Percentiles rank a stretch among this genome's conserved stretches.
phyloP scores from a whole-genome alignment of 2,329 filamentous ascomycete genomes.

The Sporothrix dimorphospora region DNA sequence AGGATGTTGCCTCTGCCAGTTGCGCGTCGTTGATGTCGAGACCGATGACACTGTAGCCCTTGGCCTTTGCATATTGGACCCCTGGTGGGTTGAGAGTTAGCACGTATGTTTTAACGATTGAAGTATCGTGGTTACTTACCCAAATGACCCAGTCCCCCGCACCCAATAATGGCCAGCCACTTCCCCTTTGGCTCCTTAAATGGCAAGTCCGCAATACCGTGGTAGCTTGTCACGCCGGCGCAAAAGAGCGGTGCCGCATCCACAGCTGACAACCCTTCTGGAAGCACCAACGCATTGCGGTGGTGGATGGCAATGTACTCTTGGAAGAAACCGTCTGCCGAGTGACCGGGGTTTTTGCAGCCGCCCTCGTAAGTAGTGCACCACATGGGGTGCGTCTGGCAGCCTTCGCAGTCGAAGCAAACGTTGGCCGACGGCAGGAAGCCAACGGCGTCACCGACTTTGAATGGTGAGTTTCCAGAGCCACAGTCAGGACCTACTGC shows the following conservation, averaged over 20 bases:
- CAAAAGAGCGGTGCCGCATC: conserved; percentile 40
- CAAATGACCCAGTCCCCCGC: conserved; percentile 37
- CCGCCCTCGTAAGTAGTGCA: conserved; percentile 34
- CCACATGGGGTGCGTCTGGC: conserved; percentile 35
- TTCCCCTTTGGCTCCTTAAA: conserved; percentile 27
- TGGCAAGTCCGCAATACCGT: conserved; percentile 21
- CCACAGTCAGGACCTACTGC: conserved; percentile 39
- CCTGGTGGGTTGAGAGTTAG: neutral
- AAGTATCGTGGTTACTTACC: no score
- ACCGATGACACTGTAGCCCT: conserved; percentile 36
- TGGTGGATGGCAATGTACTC: conserved; percentile 39
- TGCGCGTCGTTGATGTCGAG: conserved; percentile 35
- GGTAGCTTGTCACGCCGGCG: conserved; percentile 38
- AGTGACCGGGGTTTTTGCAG: conserved; percentile 37
- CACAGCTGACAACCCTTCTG: conserved; percentile 33
- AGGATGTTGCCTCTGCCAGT: conserved; percentile 33
- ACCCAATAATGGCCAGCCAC: conserved; percentile 38
- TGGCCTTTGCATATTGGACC: conserved; percentile 37
- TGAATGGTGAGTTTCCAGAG: conserved; percentile 45
- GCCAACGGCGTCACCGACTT: conserved; percentile 62
- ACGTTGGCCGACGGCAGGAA: conserved; percentile 33
- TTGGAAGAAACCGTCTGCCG: conserved; percentile 37
- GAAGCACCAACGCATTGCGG: conserved; percentile 37
- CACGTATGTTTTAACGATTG: no score
- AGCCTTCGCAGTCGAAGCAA: conserved; percentile 37